These are phyloP conservation scores for Aspergillus cavernicola DNA, from an alignment of 495 filamentous ascomycete genomes.

Conservation along the genomic window DNA sequence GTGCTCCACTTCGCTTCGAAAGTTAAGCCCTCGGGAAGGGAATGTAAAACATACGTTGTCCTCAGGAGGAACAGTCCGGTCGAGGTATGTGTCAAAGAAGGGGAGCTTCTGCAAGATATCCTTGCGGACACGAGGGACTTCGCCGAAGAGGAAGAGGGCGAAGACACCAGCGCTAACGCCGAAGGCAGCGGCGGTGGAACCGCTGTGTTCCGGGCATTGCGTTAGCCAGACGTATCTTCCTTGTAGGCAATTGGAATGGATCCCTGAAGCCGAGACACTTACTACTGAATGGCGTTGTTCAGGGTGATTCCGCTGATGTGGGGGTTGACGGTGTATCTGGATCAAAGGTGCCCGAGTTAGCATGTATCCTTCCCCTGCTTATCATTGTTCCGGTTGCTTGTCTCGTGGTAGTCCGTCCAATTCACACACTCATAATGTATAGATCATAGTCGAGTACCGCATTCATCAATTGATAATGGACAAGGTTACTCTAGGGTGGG, in stretches of 20 bases:
- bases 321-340: conserved; percentile 49
- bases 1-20: too few species aligned
- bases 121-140: conserved; percentile 61
- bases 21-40: too few species aligned
- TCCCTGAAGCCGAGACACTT: too few species aligned
- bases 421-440: too few species aligned
- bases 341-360: conserved; percentile 2
- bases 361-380: not conserved
- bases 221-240: conserved; percentile 5
- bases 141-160: conserved; percentile 69
- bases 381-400: not conserved
- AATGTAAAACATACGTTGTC: conserved; percentile 53
- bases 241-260: too few species aligned
- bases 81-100: conserved; percentile 55
- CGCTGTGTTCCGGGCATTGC: conserved; percentile 37
- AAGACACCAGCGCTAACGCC: conserved; percentile 58
- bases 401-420: too few species aligned
- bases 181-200: conserved; percentile 51
- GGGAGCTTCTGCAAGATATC: conserved; percentile 65
- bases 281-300: conserved; percentile 45
- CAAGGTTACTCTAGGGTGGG: not conserved
- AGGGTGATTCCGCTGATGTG: conserved; percentile 51
- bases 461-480: too few species aligned
- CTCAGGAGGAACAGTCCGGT: conserved; percentile 56
- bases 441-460: not conserved